Evolutionary conservation across 2,329 filamentous ascomycete genomes (phyloP), one percentile per base, ranked within the genome.

Genomic region (Cadophora gregata): DNA sequence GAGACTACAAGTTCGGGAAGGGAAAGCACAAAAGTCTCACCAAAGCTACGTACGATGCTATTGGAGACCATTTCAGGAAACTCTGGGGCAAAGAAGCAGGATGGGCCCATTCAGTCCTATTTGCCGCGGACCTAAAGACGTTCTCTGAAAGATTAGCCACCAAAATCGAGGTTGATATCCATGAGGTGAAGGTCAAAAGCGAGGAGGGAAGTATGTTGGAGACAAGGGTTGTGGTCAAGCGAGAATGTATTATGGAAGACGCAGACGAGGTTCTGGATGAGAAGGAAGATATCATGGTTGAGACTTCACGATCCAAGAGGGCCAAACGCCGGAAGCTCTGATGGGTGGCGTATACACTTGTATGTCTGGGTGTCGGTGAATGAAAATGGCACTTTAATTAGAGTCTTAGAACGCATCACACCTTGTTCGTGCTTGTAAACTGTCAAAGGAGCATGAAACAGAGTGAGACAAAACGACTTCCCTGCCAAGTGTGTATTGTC

Each of bases 71-170:
- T 74, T 99, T 99, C 75, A 87, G 96, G 64, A 84, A 84, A 45
- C 84, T 98, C 0, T 99, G 96, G 96, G 96, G 96, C 0, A 87
- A 90, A 66, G 92, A 98, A 74, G 96, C 96, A 1, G 96, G 96
- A 0, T 99, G 96, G 96, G 96, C 96, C 10, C 96, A 99, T 80
- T 97, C 93, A 2, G 96, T 99, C 9, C 83, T 99, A 14, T 99
- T 99, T 76, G 97, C 96, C 0, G 96, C 96, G 0, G 94, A 99
- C 76, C 79, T 99, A 65, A 91, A 88, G 75, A 87, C 92, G 0
- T 98, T 98, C 75, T 90, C 93, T 0, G 90, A 92, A 82, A 71
- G 72, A 77, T 75, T 71, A 31, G 78, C 81, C 1, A 79, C 75
- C 4, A 84, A 85, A 72, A 77, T 77, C 9, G 81, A 84, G 70